Base-by-base conservation (phyloP, 257 asterid genomes). In the Scutellaria minor region DNA sequence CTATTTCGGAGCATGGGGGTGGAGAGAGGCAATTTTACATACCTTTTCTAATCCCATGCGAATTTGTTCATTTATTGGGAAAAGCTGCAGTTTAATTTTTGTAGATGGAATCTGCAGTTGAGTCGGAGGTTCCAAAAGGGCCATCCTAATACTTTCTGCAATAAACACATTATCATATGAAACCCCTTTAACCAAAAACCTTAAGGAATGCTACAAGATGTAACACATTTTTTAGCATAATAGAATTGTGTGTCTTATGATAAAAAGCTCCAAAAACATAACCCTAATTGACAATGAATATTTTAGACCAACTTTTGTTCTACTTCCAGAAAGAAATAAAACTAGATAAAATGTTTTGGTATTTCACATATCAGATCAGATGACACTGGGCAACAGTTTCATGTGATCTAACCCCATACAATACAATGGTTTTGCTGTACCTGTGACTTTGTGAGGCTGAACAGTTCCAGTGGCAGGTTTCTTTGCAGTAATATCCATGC, bases 81-180 rank as follows among this genome's bases (percentile, higher is more conserved):
- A 91, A 74, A 93, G 96, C 79, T 91, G 98, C 84, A 93, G 79
- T 81, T 83, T 91, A 73, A 93, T 71, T 90, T 88, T 93, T 75
- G 79, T 64, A 76, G 87, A 81, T n/a, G 86, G 77, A 76, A 52
- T 66, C 75, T 68, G 75, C 68, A 73, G 71, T 69, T 78, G 81
- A 68, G 48, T 72, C 67, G 63, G 78, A 73, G 70, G 79, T 78
- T 68, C 83, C 66, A 74, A 40, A 41, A 56, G 77, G 48, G 76
- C 66, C 52, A 37, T 67, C 62, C 64, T 53, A 48, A 59, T 58
- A 72, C 62, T 64, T 68, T 77, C 88, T 63, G 72, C 59, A 71
- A 52, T 40, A 80, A 60, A 77, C 31, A 66, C 60, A 39, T 54
- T 54, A 70, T 48, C 9, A 41, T 54, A 27, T 24, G 71, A 64